Evolutionary conservation across 352 stramenopile genomes (phyloP), one percentile per base, ranked within the genome.

Genomic region (Pythium grandisporangium): DNA sequence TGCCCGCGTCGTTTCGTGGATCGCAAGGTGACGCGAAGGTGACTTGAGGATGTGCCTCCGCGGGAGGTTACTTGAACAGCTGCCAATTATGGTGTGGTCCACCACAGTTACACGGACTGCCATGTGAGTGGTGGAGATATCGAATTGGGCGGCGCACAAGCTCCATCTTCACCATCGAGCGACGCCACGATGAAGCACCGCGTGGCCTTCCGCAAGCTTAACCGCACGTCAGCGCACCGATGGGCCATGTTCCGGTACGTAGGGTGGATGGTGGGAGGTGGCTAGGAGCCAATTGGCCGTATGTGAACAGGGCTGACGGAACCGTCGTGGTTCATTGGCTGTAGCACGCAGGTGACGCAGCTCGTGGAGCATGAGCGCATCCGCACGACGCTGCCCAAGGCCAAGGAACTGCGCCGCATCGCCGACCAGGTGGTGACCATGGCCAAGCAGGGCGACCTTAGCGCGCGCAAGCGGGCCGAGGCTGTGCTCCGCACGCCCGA

Each of bases 281-380:
- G n/a, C n/a, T n/a, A n/a, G n/a, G n/a, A n/a, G n/a, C n/a, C n/a
- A n/a, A n/a, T n/a, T n/a, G n/a, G n/a, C n/a, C n/a, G n/a, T n/a
- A n/a, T n/a, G n/a, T n/a, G n/a, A n/a, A n/a, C n/a, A n/a, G n/a
- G n/a, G n/a, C n/a, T n/a, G n/a, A n/a, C n/a, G n/a, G n/a, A n/a
- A n/a, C n/a, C n/a, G n/a, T n/a, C n/a, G n/a, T n/a, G n/a, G n/a
- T n/a, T n/a, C n/a, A n/a, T n/a, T 32, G 8, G 20, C 4, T 37
- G 50, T 46, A 93, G 77, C 32, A 98, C 96, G 30, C 96, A 98
- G 79, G 86, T 98, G 37, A 98, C 93, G 46, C 96, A 96, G 45
- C 74, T 99, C 40, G 95, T 99, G 53, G 94, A 98, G 54, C 93
- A 98, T 62, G 96, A 99, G 61, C 87, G 96, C 38, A 98, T 99